Evolutionary conservation across 805 yeast species (phyloP).

Genomic region (Starmerella bombicola): DNA sequence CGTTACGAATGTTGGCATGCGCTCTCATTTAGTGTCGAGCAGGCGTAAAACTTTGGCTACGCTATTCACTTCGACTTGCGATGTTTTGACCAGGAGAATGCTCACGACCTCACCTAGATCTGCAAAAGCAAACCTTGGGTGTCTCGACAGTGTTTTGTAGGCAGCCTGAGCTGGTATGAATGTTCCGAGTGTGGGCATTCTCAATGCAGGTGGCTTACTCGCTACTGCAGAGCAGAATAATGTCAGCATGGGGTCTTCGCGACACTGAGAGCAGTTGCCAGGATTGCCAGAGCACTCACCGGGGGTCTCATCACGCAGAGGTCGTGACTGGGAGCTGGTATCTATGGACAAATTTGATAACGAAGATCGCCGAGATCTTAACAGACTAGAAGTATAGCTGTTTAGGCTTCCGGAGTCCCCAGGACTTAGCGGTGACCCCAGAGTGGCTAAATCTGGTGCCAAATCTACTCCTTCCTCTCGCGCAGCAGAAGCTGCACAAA

Average conservation of each 20-base stretch:
- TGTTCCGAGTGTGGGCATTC: constrained; percentile 23
- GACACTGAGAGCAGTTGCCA: constrained; percentile 76
- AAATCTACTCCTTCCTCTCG: constrained; percentile 28
- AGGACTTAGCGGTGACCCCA: constrained; percentile 19
- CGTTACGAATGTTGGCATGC: too few species aligned
- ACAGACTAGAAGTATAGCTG: background rate
- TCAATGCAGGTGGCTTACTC: constrained; percentile 25
- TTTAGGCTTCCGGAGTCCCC: constrained; percentile 1
- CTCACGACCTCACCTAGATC: constrained; percentile 66
- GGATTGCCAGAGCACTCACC: constrained; percentile 67
- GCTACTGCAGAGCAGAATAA: constrained; percentile 81
- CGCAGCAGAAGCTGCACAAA: constrained; percentile 64
- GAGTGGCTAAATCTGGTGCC: constrained; percentile 22
- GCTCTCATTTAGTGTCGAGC: constrained; percentile 37
- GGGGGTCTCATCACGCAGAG: constrained; percentile 10
- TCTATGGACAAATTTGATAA: background rate
- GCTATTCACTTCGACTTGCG: constrained; percentile 84
- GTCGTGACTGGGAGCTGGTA: background rate
- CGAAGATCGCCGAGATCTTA: background rate
- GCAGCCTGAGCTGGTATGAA: constrained; percentile 87
- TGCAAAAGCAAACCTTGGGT: constrained; percentile 58
- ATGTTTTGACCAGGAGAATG: constrained; percentile 64
- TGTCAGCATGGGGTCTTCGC: constrained; percentile 74
- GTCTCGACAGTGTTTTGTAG: constrained; percentile 72
- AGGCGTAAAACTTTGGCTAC: constrained; percentile 77